Evolutionary conservation across 352 stramenopile genomes (phyloP).

Genomic region (Globisporangium carolinianum): DNA sequence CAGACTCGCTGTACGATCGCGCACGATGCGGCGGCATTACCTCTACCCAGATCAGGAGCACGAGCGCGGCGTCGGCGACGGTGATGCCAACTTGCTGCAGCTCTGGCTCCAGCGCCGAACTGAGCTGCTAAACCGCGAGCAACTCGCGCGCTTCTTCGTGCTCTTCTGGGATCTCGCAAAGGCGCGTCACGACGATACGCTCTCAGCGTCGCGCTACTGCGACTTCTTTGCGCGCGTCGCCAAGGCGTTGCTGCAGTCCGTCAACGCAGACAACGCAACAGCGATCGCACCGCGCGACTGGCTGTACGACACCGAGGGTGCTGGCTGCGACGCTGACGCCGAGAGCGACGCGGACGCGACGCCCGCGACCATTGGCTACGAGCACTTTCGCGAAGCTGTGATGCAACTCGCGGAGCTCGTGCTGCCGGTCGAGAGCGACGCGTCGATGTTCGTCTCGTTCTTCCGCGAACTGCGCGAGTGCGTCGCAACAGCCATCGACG

Average conservation of each 20-base stretch:
- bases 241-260: conserved; percentile 46
- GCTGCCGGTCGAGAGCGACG: conserved; percentile 49
- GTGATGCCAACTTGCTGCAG: conserved; percentile 35
- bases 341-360: neutral
- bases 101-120: conserved; percentile 47
- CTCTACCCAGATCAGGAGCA: conserved; percentile 51
- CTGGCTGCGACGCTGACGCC: conserved; percentile 3
- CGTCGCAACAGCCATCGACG: conserved; percentile 17
- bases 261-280: conserved; percentile 27
- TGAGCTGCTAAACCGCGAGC: conserved; percentile 24
- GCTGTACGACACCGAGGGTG: conserved; percentile 54
- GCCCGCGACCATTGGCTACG: conserved; percentile 19
- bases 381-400: conserved; percentile 51
- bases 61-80: conserved; percentile 57
- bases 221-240: conserved; percentile 55
- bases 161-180: conserved; percentile 67
- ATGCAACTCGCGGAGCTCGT: conserved; percentile 58
- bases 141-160: conserved; percentile 25
- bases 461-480: conserved; percentile 51
- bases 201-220: conserved; percentile 33
- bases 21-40: conserved; percentile 52
- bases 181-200: conserved; percentile 12
- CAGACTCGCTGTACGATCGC: neutral
- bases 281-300: conserved; percentile 47
- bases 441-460: conserved; percentile 34